Base-by-base conservation (phyloP, 768 basidiomycete species). In the Amanita thiersii region DNA sequence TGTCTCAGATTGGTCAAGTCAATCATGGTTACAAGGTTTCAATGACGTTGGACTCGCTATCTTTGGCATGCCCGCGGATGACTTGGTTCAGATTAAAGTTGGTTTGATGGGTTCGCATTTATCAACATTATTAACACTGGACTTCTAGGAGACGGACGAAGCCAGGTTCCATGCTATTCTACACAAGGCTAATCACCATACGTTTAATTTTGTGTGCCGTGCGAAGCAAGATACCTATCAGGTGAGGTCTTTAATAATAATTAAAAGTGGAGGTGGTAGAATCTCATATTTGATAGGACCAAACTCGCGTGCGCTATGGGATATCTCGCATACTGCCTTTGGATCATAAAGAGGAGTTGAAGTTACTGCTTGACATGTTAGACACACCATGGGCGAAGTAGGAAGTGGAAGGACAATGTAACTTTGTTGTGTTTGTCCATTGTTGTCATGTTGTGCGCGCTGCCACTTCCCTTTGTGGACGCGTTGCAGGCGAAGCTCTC, bases 1-100 rank as follows among this genome's bases (percentile, higher is more conserved):
- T 35, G 81, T 90, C 2, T 76, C 88, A n/a, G 96, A 99, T 59
- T 76, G 81, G 64, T 86, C 89, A 12, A 81, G 79, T 15, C 88
- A 93, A 59, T 73, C 79, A 12, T 98, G 94, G 94, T 65, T 97
- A 33, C 87, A 88, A 48, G 90, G 86, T 3, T 99, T 99, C 70
- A 94, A 99, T 56, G 94, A 98, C 4, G 77, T 84, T 24, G 96
- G 91, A 3, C 59, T 78, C 39, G 63, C 67, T 3, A 61, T 99
- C 11, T 81, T 97, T 47, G 84, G 77, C 19, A 81, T 78, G 64
- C 63, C 75, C 23, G 94, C 89, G 8, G 77, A 91, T 51, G 81
- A 92, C 10, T 57, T 98, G 31, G 60, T 81, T 42, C 70, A 68
- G n/a, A 68, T 91, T 47, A 86, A 75, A 69, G 88, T 86, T 37